Evolutionary conservation across 768 basidiomycete species (phyloP).

Genomic region (Podaxis pistillaris): DNA sequence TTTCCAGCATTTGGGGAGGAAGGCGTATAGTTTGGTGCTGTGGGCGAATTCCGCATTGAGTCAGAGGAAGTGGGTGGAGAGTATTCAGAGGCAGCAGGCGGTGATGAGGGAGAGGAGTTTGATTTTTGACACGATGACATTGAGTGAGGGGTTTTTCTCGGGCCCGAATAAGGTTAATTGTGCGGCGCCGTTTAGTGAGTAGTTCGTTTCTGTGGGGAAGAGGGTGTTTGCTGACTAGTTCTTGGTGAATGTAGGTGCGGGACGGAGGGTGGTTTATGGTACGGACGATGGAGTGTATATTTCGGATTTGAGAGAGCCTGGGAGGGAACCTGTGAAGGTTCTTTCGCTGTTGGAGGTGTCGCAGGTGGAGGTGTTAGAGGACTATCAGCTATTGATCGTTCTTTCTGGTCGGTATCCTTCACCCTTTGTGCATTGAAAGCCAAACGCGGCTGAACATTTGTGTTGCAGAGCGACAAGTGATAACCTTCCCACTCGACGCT

Average conservation of each 20-base stretch:
- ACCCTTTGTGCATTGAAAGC: background rate
- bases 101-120: constrained; percentile 77
- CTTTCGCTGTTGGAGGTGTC: constrained; percentile 85
- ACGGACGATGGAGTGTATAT: constrained; percentile 97
- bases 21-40: constrained; percentile 87
- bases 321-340: constrained; percentile 86
- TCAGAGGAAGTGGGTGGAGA: constrained; percentile 93
- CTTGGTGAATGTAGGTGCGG: constrained; percentile 53
- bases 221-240: background rate
- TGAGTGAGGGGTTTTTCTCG: constrained; percentile 88
- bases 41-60: constrained; percentile 85
- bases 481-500: constrained; percentile 93
- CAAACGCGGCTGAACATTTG: background rate
- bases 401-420: constrained; percentile 72
- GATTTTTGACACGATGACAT: constrained; percentile 80
- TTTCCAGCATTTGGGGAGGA: constrained; percentile 90
- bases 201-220: constrained; percentile 2
- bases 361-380: constrained; percentile 95
- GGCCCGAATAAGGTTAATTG: constrained; percentile 89
- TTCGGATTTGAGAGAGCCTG: constrained; percentile 76
- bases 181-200: constrained; percentile 84
- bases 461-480: constrained; percentile 84
- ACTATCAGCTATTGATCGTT: constrained; percentile 94
- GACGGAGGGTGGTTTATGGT: constrained; percentile 89
- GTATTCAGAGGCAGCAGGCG: constrained; percentile 88